Conservation (phyloP, 306 rosid genomes). For the Casuarina glauca region DNA sequence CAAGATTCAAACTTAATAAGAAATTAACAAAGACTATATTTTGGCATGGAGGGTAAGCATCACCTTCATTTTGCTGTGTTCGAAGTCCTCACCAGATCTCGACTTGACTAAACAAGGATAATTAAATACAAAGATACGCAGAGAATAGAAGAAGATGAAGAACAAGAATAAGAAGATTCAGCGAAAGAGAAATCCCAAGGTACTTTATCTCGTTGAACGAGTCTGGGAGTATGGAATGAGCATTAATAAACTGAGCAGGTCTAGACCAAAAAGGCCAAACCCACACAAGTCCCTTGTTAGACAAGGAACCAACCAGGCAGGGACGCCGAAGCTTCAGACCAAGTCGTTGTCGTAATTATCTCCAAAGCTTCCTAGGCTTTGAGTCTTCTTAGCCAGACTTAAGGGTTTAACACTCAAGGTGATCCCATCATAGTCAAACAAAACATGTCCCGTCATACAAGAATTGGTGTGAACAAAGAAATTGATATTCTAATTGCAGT, state of each 20-base stretch:
- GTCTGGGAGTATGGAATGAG: conserved; percentile 18
- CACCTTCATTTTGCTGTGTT: conserved; percentile 64
- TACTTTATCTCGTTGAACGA: conserved; percentile 9
- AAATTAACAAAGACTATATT: conserved; percentile 12
- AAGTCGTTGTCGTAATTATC: background rate
- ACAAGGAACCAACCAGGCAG: conserved; percentile 27
- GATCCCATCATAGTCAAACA: too few relatives aligned
- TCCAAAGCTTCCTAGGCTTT: too few relatives aligned
- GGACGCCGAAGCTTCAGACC: background rate
- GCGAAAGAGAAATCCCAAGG: conserved; percentile 28
- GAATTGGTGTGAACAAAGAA: background rate
- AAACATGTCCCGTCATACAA: too few relatives aligned
- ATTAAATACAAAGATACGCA: background rate
- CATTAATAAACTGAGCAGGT: background rate
- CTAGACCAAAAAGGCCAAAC: conserved; percentile 33
- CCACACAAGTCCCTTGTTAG: background rate
- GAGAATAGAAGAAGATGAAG: conserved; percentile 10
- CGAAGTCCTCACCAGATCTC: conserved; percentile 23
- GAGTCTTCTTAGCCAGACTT: too few relatives aligned
- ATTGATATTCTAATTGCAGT: background rate
- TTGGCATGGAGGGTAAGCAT: conserved; percentile 31
- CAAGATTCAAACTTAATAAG: conserved; percentile 12
- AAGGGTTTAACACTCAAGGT: too few relatives aligned
- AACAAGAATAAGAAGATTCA: conserved; percentile 19
- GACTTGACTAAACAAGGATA: background rate